Base-by-base conservation (phyloP, 2,329 filamentous ascomycete species). In the Hypoxylon sp. region DNA sequence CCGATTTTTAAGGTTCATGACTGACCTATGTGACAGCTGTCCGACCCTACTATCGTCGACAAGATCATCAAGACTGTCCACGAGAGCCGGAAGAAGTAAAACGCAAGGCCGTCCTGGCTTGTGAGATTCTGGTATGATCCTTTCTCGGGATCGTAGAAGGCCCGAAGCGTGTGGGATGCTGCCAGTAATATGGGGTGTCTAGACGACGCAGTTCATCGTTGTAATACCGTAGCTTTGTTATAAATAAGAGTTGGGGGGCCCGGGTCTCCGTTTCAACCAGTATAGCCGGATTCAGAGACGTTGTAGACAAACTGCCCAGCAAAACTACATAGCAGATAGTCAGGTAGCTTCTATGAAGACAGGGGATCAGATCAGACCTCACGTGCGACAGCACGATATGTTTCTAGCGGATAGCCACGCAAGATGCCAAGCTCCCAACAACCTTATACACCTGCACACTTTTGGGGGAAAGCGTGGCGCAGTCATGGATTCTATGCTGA, bases 1-100 rank as follows among this genome's bases (percentile, higher is more conserved):
- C 11, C 10, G n/a, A 15, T 11, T n/a, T 41, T 20, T 13, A 27
- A 15, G 35, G 17, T 26, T 7, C 18, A 9, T 9, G 41, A 35
- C 61, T 60, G 18, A 60, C 24, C 38, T 27, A 18, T n/a, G 13
- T 8, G 43, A 56, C 67, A 96, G 88, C 84, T 98, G 48, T 95
- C 92, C 58, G 93, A 99, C 75, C 95, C 95, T 42, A 86, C 81
- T 58, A 88, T 98, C 20, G 94, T 99, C 21, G 87, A 89, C 43
- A 94, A 88, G 79, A 97, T 99, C 72, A 97, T 98, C 74, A 78
- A 85, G 62, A 85, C 83, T 42, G 94, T 97, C 49, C 89, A 94
- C 69, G 81, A 84, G 65, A 74, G 79, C 45, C 80, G 75, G 73
- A 82, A 80, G 74, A 83, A 83, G 74, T 83, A 75, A 76, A 59